Percentiles rank a stretch among this genome's conserved stretches.
phyloP scores from a whole-genome alignment of 2,329 filamentous ascomycete species.

The Raffaelea arxii region DNA sequence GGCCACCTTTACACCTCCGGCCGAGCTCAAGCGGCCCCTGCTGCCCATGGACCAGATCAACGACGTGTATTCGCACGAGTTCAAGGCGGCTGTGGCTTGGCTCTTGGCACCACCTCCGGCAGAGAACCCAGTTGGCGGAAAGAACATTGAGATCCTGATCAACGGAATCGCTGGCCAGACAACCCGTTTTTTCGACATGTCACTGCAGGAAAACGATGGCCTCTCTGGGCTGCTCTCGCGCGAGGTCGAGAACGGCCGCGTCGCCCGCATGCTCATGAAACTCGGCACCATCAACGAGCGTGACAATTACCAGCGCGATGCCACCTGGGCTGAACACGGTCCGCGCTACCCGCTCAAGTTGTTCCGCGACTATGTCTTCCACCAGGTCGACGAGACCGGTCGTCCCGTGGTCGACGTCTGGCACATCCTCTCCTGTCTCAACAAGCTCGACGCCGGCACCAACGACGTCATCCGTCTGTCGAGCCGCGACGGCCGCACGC shows the following conservation, averaged over 20 bases:
- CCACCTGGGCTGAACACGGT: conserved; percentile 82
- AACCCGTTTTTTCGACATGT: conserved; percentile 64
- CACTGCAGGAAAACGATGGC: conserved; percentile 70
- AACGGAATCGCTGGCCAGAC: conserved; percentile 70
- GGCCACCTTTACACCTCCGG: conserved; percentile 55
- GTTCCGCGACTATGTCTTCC: conserved; percentile 95
- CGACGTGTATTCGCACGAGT: conserved; percentile 64
- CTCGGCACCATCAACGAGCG: conserved; percentile 83
- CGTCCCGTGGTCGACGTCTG: conserved; percentile 78
- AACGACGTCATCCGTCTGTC: conserved; percentile 81
- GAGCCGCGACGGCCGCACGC: conserved; percentile 82
- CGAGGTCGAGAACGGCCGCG: conserved; percentile 82
- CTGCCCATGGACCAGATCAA: conserved; percentile 63
- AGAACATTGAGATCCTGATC: conserved; percentile 72
- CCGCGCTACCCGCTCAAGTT: conserved; percentile 89
- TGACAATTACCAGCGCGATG: conserved; percentile 52
- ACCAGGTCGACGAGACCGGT: conserved; percentile 80
- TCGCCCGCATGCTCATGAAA: conserved; percentile 72
- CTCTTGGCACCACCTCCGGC: conserved; percentile 55
- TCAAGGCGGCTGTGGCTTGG: conserved; percentile 75
- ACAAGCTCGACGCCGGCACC: conserved; percentile 83
- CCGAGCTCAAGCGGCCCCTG: conserved; percentile 40
- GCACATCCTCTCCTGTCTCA: conserved; percentile 77
- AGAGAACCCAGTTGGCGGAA: conserved; percentile 37
- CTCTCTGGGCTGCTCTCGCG: conserved; percentile 61